These are phyloP conservation scores for Chaetomiaceae sp. DNA, from an alignment of 2,329 filamentous ascomycete genomes.

Conservation along the genomic window DNA sequence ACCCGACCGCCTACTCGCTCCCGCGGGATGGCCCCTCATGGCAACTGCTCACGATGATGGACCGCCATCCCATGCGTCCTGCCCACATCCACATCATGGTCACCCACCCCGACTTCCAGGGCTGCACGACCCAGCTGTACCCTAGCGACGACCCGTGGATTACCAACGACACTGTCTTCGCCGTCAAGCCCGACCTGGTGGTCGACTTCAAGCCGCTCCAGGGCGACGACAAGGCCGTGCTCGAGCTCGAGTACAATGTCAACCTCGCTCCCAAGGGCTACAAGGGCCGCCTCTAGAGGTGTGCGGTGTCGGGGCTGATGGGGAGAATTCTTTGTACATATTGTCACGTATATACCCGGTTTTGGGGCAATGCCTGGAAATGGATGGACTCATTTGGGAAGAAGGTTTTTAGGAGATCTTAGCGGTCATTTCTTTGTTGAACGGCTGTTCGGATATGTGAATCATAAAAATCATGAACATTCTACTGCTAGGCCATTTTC, in stretches of 20 bases:
- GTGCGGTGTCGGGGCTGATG: not conserved
- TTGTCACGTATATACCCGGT: conserved; percentile 15
- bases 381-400: too few species aligned
- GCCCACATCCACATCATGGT: conserved; percentile 59
- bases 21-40: conserved; percentile 49
- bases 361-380: not conserved
- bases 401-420: too few species aligned
- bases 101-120: conserved; percentile 31
- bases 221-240: conserved; percentile 32
- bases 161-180: conserved; percentile 48
- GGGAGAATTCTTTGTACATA: conserved; percentile 12
- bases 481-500: too few species aligned
- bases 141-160: conserved; percentile 62
- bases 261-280: conserved; percentile 32
- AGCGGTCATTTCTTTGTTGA: not conserved
- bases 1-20: conserved; percentile 45
- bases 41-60: conserved; percentile 48
- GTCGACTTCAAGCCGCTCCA: conserved; percentile 29
- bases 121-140: conserved; percentile 61
- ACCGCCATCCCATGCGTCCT: conserved; percentile 53
- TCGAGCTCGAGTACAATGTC: conserved; percentile 39
- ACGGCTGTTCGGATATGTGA: not conserved
- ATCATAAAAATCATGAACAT: too few species aligned
- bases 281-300: conserved; percentile 26
- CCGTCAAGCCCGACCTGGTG: conserved; percentile 48